Evolutionary conservation across 371 early-diverging fungal genomes (phyloP).

Genomic region (Mucor mucedo): DNA sequence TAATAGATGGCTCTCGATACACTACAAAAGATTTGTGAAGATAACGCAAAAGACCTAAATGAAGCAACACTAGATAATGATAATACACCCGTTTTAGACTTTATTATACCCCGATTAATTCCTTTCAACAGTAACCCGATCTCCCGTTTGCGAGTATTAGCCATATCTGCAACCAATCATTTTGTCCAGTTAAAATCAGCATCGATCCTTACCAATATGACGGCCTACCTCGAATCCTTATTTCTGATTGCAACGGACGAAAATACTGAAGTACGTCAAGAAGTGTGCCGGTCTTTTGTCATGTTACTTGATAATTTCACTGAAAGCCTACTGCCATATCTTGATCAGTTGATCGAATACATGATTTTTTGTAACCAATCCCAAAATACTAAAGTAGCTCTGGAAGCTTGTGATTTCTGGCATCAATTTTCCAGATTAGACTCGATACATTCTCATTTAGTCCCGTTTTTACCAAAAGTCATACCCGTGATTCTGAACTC

Average conservation of each 20-base stretch:
- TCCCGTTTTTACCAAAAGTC: conserved; percentile 75
- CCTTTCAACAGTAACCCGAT: conserved; percentile 73
- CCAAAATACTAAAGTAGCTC: conserved; percentile 80
- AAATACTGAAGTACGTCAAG: conserved; percentile 75
- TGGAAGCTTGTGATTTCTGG: conserved; percentile 98
- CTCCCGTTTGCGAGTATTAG: conserved; percentile 70
- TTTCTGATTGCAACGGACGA: conserved; percentile 76
- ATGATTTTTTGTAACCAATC: conserved; percentile 89
- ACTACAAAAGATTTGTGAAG: conserved; percentile 91
- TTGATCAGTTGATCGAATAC: conserved; percentile 83
- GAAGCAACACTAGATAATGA: conserved; percentile 65
- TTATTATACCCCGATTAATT: conserved; percentile 84
- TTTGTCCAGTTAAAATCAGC: conserved; percentile 71
- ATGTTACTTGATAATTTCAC: conserved; percentile 82
- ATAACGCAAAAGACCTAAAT: conserved; percentile 77
- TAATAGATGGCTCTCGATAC: conserved; percentile 83
- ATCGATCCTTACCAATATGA: conserved; percentile 67
- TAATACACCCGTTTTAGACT: conserved; percentile 65
- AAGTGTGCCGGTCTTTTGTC: conserved; percentile 90
- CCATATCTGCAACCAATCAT: conserved; percentile 80
- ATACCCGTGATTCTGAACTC: conserved; percentile 85
- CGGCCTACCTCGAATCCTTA: conserved; percentile 76
- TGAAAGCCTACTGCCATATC: conserved; percentile 76
- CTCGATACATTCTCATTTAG: conserved; percentile 68
- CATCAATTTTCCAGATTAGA: conserved; percentile 86